Percentiles rank a stretch among this genome's conserved stretches.
Conservation (phyloP, 169 alveolate species). For the Cryptosporidium sp. region DNA sequence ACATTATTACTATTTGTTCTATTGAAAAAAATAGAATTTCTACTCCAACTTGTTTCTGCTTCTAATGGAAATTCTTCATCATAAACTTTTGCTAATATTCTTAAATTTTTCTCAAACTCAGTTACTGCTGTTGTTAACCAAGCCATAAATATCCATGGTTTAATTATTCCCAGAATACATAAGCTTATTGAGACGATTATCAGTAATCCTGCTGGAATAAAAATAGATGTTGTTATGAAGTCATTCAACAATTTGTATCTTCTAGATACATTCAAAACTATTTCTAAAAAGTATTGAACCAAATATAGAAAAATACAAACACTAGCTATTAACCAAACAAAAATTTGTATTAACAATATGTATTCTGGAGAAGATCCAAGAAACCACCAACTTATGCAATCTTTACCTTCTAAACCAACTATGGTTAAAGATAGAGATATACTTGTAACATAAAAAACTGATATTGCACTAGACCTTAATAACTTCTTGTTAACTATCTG, state of each 20-base stretch:
- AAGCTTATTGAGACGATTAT: constrained; percentile 28
- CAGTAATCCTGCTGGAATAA: constrained; percentile 37
- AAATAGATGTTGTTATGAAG: constrained; percentile 45
- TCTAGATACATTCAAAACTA: background rate
- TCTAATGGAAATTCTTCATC: background rate
- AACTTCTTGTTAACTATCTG: background rate
- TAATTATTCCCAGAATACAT: constrained; percentile 60
- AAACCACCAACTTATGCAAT: constrained; percentile 75
- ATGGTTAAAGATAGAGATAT: constrained; percentile 18
- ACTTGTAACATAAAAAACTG: constrained; percentile 29
- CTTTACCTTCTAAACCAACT: constrained; percentile 40
- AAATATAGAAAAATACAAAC: constrained; percentile 43
- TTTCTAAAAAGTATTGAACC: constrained; percentile 21
- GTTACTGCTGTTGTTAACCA: constrained; percentile 36
- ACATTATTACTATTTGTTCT: background rate
- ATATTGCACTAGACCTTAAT: constrained; percentile 26
- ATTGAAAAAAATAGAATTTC: background rate
- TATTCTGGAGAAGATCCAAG: constrained; percentile 63
- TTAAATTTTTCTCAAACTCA: constrained; percentile 57
- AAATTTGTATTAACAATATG: constrained; percentile 7
- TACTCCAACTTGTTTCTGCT: background rate
- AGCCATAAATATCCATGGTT: constrained; percentile 66
- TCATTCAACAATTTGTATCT: constrained; percentile 39
- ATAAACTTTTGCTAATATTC: constrained; percentile 22
- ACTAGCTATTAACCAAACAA: constrained; percentile 34